Base-by-base conservation (phyloP, 2,329 filamentous ascomycete species). In the Aspergillus ustus region DNA sequence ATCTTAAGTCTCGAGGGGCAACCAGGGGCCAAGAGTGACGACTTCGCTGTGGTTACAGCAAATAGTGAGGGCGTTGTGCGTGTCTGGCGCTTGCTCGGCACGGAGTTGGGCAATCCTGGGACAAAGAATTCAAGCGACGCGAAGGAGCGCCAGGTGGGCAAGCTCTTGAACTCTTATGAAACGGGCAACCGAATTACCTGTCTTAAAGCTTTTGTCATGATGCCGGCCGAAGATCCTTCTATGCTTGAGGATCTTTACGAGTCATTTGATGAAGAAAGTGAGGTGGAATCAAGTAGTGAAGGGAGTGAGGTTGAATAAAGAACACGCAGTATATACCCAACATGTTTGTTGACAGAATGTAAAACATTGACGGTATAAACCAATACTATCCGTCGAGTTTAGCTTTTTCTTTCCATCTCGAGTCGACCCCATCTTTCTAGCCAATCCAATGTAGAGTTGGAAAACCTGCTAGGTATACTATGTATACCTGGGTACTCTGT, bases 161-260 rank as follows among this genome's bases (percentile, higher is more conserved):
- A 79, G 66, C 74, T 96, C 59, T 74, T 97, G 49, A 92, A 89
- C 17, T 88, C 85, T 34, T 95, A 95, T 71, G 90, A 93, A 77
- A 97, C 93, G 22, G 88, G 89, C 50, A 93, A 94, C 74, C 84
- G 95, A 60, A 93, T 98, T 67, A 98, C 93, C 43, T 98, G 95
- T 74, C 73, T 98, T 70, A 88, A 87, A 69, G 90, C 90, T 22
- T 98, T 96, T 80, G 81, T 91, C 65, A 96, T 98, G 92, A 85
- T 91, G 75, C 85, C 88, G 69, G 81, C 78, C 4, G 72, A 73
- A 50, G 72, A 75, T 44, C 70, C 84, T 51, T 85, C 86, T 17
- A 87, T 88, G 45, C 84, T 84, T 51, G 82, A 84, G 66, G 77
- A 77, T 46, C 83, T 70, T 9, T 71, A 70, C 28, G 50, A 50